phyloP scores from a whole-genome alignment of 2,329 filamentous ascomycete species.

The Colletotrichum brevisporum region DNA sequence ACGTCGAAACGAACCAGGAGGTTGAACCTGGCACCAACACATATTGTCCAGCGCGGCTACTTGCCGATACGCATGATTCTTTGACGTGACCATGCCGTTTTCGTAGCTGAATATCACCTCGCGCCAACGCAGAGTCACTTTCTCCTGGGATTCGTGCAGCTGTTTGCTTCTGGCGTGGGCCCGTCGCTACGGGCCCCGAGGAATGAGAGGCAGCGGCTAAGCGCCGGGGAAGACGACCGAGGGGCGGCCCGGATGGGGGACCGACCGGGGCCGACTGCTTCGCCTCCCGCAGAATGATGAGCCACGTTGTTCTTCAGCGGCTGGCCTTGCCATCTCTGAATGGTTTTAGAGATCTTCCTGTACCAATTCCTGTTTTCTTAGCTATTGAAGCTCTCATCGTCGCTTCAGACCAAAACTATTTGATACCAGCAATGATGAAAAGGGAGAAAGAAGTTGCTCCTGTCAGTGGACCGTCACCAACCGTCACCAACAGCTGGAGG shows the following conservation, averaged over 20 bases:
- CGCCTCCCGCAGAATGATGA: slow-evolving; percentile 11
- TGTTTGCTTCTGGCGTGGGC: slow-evolving; percentile 16
- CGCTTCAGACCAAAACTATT: background rate
- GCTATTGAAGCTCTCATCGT: background rate
- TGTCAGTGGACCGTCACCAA: background rate
- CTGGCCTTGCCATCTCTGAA: background rate
- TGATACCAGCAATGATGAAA: background rate
- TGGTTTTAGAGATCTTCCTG: background rate
- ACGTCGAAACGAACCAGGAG: slow-evolving; percentile 29
- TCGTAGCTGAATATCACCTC: slow-evolving; percentile 23
- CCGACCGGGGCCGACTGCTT: slow-evolving; percentile 9
- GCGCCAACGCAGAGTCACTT: slow-evolving; percentile 30
- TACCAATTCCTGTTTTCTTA: background rate
- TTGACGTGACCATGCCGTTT: slow-evolving; percentile 5
- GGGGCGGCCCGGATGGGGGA: slow-evolving; percentile 29
- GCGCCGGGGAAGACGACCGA: slow-evolving; percentile 31
- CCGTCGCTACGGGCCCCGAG: slow-evolving; percentile 12
- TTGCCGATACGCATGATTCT: slow-evolving; percentile 28
- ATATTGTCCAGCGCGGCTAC: slow-evolving; percentile 33
- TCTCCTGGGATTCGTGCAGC: slow-evolving; percentile 25
- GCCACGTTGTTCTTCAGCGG: background rate
- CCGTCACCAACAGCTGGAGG: background rate
- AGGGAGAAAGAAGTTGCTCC: background rate
- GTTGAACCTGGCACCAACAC: slow-evolving; percentile 23
- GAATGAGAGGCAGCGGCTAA: slow-evolving; percentile 36